Evolutionary conservation across 768 basidiomycete species (phyloP).

Genomic region (Amanita pallidorosea): DNA sequence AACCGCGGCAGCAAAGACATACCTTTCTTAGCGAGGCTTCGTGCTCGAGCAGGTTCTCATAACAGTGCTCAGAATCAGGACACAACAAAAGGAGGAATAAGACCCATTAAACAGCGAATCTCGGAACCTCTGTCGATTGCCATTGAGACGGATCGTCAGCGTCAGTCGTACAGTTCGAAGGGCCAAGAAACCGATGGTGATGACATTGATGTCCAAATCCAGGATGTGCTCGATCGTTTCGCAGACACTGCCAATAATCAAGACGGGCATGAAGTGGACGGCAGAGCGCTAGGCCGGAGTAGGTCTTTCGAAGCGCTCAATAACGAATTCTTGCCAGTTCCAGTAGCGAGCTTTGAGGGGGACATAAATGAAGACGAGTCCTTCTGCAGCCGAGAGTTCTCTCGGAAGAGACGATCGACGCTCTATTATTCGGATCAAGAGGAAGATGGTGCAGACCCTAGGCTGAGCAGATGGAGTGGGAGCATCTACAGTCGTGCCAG

Average conservation of each 20-base stretch:
- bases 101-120: constrained; percentile 7
- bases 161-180: constrained; percentile 14
- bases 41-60: background rate
- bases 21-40: constrained; percentile 19
- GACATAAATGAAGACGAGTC: constrained; percentile 8
- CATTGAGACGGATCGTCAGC: background rate
- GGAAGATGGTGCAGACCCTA: constrained; percentile 16
- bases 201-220: constrained; percentile 14
- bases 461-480: constrained; percentile 31
- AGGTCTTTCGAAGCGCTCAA: constrained; percentile 4
- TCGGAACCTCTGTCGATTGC: constrained; percentile 5
- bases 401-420: constrained; percentile 12
- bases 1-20: constrained; percentile 29
- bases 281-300: constrained; percentile 3
- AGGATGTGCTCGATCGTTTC: constrained; percentile 28
- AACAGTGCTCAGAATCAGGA: background rate
- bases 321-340: background rate
- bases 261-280: constrained; percentile 2
- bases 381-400: background rate
- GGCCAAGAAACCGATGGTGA: constrained; percentile 15
- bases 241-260: background rate
- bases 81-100: constrained; percentile 3
- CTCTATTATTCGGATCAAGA: constrained; percentile 11
- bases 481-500: constrained; percentile 41
- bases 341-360: constrained; percentile 8